These are phyloP conservation scores for Rhodotorula sp. DNA, from an alignment of 1,284 basidiomycete species.

Conservation along the genomic window DNA sequence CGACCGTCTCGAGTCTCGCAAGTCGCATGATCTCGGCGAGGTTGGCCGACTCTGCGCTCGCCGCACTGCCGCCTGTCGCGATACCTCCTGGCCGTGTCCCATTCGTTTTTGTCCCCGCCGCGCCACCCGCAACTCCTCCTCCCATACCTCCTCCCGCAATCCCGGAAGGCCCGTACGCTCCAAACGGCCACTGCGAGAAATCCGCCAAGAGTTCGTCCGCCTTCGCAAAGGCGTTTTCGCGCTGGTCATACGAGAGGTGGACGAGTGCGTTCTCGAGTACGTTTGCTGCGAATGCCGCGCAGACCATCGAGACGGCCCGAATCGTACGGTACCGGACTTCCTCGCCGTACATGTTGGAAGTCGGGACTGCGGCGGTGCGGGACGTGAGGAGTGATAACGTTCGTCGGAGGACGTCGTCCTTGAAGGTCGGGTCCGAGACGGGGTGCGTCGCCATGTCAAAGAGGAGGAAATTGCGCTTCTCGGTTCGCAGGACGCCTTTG, in stretches of 20 bases:
- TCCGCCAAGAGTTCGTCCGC: conserved; percentile 89
- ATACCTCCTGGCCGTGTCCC: conserved; percentile 19
- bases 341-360: conserved; percentile 62
- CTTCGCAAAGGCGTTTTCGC: conserved; percentile 83
- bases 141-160: not conserved
- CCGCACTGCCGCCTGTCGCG: conserved; percentile 46
- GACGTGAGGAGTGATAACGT: conserved; percentile 74
- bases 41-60: conserved; percentile 57
- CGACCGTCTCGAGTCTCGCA: conserved; percentile 59
- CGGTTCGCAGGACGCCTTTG: conserved; percentile 93
- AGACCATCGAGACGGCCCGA: conserved; percentile 79
- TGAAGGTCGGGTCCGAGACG: conserved; percentile 82
- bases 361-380: conserved; percentile 75
- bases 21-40: conserved; percentile 76
- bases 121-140: conserved; percentile 16
- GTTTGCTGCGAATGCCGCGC: conserved; percentile 84
- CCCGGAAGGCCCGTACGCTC: conserved; percentile 50
- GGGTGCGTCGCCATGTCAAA: conserved; percentile 99
- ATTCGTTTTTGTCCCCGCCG: conserved; percentile 42
- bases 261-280: conserved; percentile 92
- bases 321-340: conserved; percentile 73
- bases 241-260: conserved; percentile 79
- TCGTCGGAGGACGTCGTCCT: conserved; percentile 76
- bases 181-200: conserved; percentile 87
- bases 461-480: conserved; percentile 94